Evolutionary conservation across 2,329 filamentous ascomycete species (phyloP).

Genomic region (Ophiostoma fasciatum): DNA sequence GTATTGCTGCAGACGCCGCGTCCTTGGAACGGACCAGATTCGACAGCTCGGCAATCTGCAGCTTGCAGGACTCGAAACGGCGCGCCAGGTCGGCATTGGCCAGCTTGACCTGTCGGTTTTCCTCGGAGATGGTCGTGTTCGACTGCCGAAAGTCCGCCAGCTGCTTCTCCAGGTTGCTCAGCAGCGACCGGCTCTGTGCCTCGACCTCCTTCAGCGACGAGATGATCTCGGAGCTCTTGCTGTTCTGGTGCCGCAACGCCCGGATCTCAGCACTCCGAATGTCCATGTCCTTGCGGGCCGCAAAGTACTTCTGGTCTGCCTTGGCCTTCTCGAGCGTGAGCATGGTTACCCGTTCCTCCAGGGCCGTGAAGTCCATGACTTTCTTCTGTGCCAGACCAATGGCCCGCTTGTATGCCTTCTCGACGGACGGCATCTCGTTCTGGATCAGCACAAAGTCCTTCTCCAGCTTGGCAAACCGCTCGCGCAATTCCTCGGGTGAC

Average conservation of each 20-base stretch:
- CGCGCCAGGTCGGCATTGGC: constrained; percentile 55
- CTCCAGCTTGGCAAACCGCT: constrained; percentile 59
- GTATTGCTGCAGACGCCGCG: constrained; percentile 32
- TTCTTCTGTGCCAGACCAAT: constrained; percentile 77
- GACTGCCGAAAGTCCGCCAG: constrained; percentile 68
- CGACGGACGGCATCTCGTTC: constrained; percentile 76
- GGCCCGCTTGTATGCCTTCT: constrained; percentile 80
- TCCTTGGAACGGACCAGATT: constrained; percentile 65
- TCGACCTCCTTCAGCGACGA: constrained; percentile 86
- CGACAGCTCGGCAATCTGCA: constrained; percentile 64
- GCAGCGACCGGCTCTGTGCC: constrained; percentile 55
- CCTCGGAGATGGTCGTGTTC: constrained; percentile 52
- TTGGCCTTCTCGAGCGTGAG: constrained; percentile 83
- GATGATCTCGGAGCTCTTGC: constrained; percentile 86
- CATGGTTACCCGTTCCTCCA: constrained; percentile 65
- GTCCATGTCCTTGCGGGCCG: constrained; percentile 86
- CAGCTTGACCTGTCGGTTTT: constrained; percentile 63
- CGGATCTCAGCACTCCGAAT: constrained; percentile 68
- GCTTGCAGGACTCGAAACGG: constrained; percentile 54
- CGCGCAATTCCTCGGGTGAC: constrained; percentile 54
- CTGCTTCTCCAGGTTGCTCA: constrained; percentile 84
- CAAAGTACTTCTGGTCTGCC: constrained; percentile 96
- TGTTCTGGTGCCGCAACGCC: constrained; percentile 65
- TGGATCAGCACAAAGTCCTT: constrained; percentile 73
- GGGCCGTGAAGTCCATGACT: constrained; percentile 55